phyloP scores from a whole-genome alignment of 2,329 filamentous ascomycete species.

The Colletotrichum sp. region DNA sequence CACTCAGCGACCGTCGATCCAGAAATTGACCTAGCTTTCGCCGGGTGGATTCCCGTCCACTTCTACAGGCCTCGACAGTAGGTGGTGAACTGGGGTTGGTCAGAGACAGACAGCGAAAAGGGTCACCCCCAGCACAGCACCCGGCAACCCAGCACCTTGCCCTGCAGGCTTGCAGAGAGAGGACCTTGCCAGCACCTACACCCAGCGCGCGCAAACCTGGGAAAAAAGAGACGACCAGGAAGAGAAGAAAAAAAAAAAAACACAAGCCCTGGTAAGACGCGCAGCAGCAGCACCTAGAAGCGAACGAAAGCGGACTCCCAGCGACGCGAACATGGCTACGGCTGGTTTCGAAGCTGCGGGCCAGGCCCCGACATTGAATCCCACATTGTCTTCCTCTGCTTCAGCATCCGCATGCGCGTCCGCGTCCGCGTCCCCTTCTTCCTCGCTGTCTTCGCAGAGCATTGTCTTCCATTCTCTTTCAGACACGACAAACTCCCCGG shows the following conservation, averaged over 20 bases:
- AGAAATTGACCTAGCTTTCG: background rate
- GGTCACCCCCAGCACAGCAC: background rate
- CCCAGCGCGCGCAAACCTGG: background rate
- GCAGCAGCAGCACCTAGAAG: background rate
- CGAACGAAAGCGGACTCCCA: constrained; percentile 16
- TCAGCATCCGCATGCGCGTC: constrained; percentile 5
- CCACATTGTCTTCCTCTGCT: constrained; percentile 18
- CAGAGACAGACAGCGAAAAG: constrained; percentile 10
- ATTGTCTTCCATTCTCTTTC: constrained; percentile 8
- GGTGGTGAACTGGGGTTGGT: constrained; percentile 4
- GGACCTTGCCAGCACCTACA: background rate
- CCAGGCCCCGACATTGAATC: constrained; percentile 17
- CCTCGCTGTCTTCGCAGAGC: constrained; percentile 9
- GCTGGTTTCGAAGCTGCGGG: constrained; percentile 21
- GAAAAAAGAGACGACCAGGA: background rate
- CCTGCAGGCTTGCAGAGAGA: background rate
- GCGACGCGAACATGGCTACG: constrained; percentile 17
- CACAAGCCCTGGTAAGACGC: constrained; percentile 6
- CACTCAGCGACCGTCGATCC: background rate
- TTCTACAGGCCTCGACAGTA: background rate
- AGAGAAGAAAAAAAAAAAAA: background rate
- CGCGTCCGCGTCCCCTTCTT: constrained; percentile 14
- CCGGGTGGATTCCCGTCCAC: constrained; percentile 3
- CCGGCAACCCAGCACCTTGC: background rate
- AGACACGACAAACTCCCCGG: background rate